Percentiles rank a stretch among this genome's conserved stretches.
Conservation (phyloP, 2,329 filamentous ascomycete species). For the Aspergillus versicolor region DNA sequence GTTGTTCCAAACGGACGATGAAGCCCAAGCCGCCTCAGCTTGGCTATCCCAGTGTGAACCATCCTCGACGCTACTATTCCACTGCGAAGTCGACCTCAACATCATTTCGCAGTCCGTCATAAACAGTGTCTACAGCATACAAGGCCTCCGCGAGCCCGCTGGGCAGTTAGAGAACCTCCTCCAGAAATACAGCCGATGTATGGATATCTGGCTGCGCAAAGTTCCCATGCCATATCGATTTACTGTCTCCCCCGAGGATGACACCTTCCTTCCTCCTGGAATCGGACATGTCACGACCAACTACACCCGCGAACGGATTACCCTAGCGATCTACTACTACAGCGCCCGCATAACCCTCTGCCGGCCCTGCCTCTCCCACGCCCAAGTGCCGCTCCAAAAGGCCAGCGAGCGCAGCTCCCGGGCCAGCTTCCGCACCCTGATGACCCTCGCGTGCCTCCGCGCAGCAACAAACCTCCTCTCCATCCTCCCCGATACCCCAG, state of each 20-base stretch:
- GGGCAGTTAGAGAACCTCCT: constrained; percentile 35
- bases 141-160: constrained; percentile 31
- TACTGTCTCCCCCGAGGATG: constrained; percentile 21
- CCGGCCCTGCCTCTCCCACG: constrained; percentile 42
- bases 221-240: constrained; percentile 36
- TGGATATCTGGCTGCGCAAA: constrained; percentile 38
- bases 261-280: constrained; percentile 20
- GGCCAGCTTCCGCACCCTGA: constrained; percentile 17
- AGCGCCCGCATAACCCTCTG: constrained; percentile 41
- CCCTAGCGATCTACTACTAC: constrained; percentile 43
- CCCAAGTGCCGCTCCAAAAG: neutral
- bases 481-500: constrained; percentile 37
- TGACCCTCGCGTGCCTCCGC: constrained; percentile 38
- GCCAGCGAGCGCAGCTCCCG: neutral
- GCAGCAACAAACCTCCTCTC: constrained; percentile 38
- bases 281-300: neutral
- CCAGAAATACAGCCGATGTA: constrained; percentile 26
- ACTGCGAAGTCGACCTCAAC: constrained; percentile 36
- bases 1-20: constrained; percentile 25
- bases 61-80: constrained; percentile 38
- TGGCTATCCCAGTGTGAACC: constrained; percentile 27
- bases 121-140: constrained; percentile 41
- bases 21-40: constrained; percentile 6
- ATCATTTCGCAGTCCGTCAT: constrained; percentile 39
- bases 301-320: constrained; percentile 31